Percentiles rank a stretch among this genome's conserved stretches.
phyloP scores from a whole-genome alignment of 495 filamentous ascomycete species.

The Lasiosphaeris hirsuta region DNA sequence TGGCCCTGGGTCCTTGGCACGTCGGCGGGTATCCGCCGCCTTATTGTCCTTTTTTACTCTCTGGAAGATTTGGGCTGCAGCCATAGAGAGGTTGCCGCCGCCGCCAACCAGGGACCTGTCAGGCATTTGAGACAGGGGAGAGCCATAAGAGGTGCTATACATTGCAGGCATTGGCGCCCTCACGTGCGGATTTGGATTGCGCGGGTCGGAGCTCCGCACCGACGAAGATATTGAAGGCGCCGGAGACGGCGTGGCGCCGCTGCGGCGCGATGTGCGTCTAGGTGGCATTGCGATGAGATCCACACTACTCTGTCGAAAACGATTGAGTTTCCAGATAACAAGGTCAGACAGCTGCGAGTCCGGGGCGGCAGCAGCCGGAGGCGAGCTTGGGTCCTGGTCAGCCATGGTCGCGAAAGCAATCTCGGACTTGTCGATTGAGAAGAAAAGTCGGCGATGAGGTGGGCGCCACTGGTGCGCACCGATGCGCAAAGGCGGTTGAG shows the following conservation, averaged over 20 bases:
- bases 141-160: slow-evolving; percentile 34
- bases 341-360: slow-evolving; percentile 1
- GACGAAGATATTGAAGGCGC: slow-evolving; percentile 3
- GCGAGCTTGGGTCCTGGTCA: neutral
- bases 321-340: neutral
- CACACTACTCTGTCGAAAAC: neutral
- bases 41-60: slow-evolving; percentile 18
- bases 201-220: neutral
- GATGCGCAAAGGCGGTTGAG: neutral
- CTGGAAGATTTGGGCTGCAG: slow-evolving; percentile 17
- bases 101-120: slow-evolving; percentile 11
- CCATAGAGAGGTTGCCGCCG: slow-evolving; percentile 15
- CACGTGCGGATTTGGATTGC: neutral
- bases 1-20: too few relatives aligned
- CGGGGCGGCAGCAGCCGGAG: neutral
- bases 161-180: slow-evolving; percentile 22
- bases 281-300: slow-evolving; percentile 20
- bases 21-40: slow-evolving; percentile 3
- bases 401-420: neutral
- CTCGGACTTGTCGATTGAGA: too few relatives aligned
- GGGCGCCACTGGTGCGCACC: neutral
- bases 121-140: slow-evolving; percentile 24
- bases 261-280: slow-evolving; percentile 11
- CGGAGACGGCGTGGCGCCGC: neutral
- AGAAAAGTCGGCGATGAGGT: neutral